Evolutionary conservation across 192 early-diverging fungal species (phyloP).

Genomic region (Coemansia sp.): DNA sequence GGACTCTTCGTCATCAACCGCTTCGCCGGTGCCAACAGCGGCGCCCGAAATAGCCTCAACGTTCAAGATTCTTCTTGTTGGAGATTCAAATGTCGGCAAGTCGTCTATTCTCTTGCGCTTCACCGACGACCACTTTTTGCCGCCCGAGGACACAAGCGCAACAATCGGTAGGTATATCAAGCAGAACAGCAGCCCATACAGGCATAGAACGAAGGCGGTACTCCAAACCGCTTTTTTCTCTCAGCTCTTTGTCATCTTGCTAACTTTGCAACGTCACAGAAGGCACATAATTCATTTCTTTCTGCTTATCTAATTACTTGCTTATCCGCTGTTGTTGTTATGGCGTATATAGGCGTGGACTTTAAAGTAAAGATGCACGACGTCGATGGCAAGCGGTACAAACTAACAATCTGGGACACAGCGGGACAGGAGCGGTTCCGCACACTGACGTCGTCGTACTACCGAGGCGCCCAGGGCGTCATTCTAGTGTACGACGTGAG

Average conservation of each 20-base stretch:
- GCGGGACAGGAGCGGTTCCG: conserved; percentile 99
- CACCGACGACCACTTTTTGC: conserved; percentile 91
- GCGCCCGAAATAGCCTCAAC: conserved; percentile 68
- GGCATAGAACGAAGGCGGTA: not conserved
- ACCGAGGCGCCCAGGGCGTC: conserved; percentile 97
- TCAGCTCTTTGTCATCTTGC: too few relatives aligned
- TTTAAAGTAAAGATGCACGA: conserved; percentile 94
- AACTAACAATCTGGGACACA: conserved; percentile 98
- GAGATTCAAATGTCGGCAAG: conserved; percentile 95
- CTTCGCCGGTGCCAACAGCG: not conserved
- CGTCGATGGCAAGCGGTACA: conserved; percentile 85
- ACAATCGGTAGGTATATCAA: conserved; percentile 56
- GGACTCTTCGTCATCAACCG: conserved; percentile 13
- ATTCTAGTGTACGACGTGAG: conserved; percentile 98
- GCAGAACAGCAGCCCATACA: conserved; percentile 24
- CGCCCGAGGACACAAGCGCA: conserved; percentile 88
- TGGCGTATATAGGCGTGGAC: conserved; percentile 75
- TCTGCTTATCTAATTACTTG: too few relatives aligned
- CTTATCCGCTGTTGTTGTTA: not conserved
- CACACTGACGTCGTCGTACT: conserved; percentile 96
- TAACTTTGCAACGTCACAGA: too few relatives aligned
- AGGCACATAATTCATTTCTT: too few relatives aligned
- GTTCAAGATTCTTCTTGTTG: conserved; percentile 93
- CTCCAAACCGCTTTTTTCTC: not conserved
- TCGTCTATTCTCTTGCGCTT: conserved; percentile 90